Conservation (phyloP, 345 rosid genomes). For the Lepidium sativum region DNA sequence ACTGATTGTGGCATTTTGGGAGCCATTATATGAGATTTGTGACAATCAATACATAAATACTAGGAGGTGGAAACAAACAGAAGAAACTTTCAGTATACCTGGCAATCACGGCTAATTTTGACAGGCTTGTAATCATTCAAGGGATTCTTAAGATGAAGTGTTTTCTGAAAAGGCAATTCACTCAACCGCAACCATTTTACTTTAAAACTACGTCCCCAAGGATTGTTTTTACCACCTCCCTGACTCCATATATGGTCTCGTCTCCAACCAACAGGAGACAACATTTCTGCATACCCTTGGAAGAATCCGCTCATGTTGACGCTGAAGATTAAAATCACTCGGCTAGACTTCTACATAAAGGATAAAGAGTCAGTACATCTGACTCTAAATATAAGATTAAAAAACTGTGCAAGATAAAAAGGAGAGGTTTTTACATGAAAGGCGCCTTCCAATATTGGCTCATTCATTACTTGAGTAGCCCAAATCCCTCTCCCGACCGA, state of each 20-base stretch:
- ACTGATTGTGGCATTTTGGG: neutral
- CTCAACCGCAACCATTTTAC: constrained; percentile 79
- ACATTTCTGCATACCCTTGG: constrained; percentile 98
- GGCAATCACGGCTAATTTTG: constrained; percentile 97
- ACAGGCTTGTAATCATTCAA: constrained; percentile 90
- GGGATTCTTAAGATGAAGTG: constrained; percentile 92
- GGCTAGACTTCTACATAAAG: constrained; percentile 73
- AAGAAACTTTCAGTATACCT: constrained; percentile 41
- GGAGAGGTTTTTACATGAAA: constrained; percentile 56
- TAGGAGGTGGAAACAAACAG: neutral
- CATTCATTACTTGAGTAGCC: constrained; percentile 99
- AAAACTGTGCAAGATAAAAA: constrained; percentile 15
- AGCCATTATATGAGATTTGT: neutral
- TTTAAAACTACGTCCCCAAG: constrained; percentile 94
- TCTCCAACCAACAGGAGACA: constrained; percentile 91
- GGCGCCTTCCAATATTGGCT: constrained; percentile 91
- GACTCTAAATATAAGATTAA: constrained; percentile 15
- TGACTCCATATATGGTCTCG: constrained; percentile 85
- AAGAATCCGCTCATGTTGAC: constrained; percentile 99
- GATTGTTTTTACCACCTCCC: constrained; percentile 74
- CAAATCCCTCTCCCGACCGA: constrained; percentile 80
- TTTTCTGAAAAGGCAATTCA: constrained; percentile 90
- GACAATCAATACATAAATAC: neutral
- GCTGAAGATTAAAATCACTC: constrained; percentile 79
- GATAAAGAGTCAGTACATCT: constrained; percentile 15